Base-by-base conservation (phyloP, 1,139 yeast genomes). In the Tardiomyces depauwii region DNA sequence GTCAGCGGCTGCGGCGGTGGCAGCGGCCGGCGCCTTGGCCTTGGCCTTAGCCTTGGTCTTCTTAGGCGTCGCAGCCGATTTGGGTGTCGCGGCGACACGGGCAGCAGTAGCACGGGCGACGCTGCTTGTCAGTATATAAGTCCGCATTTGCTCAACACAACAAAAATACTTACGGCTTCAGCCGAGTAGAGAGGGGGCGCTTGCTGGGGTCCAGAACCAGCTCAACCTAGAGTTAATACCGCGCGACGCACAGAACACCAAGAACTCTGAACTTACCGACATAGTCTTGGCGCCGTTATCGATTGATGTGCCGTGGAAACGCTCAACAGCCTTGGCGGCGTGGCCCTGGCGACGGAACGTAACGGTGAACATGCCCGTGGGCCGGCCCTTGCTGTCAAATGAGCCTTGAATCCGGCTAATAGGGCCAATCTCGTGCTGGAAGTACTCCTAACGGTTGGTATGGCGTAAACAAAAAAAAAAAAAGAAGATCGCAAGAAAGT, bases 301-400 rank as follows among this genome's bases (percentile, higher is more conserved):
- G 58, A 91, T 85, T 58, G 96, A 88, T 39, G 95, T 93, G 58
- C 93, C 93, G 65, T 91, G 85, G 71, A 83, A 91, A 61, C 80
- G 80, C 59, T 80, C 79, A 59, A 85, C 87, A 42, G 96, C 96
- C 56, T 67, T 71, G 51, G 71, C 67, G 45, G 98, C 97, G 62
- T 75, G 73, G 52, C 80, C 80, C 49, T 77, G 67, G 49, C 73
- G 71, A 63, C 72, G 78, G 74, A 91, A 91, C 50, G 82, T 73
- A 58, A 91, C 77, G 51, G 93, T 87, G 51, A 95, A 96, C 69
- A 80, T 78, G 66, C 98, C 98, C 55, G 84, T 84, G 55, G 95
- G 87, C 66, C 79, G 80, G 46, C 98, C 98, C 63, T 76, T 80
- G 67, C 83, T 87, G 64, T 86, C 87, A 74, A 85, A 91, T 54